Conservation (phyloP, 2,329 filamentous ascomycete species). For the Huntiella abstrusa region DNA sequence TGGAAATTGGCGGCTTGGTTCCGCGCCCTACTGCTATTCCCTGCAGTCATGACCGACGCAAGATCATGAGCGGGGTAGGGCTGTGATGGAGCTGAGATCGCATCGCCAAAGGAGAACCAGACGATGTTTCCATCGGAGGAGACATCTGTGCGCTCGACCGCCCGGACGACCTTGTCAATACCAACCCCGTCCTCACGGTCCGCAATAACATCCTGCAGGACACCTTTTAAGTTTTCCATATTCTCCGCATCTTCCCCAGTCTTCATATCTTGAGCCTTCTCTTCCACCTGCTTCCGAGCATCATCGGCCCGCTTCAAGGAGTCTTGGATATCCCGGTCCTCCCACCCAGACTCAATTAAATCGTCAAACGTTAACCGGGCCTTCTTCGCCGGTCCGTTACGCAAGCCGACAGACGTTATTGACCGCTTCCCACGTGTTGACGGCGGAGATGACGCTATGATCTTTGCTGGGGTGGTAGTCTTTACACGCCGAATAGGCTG, state of each 20-base stretch:
- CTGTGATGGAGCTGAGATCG: constrained; percentile 29
- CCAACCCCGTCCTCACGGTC: constrained; percentile 8
- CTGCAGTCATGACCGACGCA: too few relatives aligned
- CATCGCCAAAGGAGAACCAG: constrained; percentile 5
- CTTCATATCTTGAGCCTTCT: neutral
- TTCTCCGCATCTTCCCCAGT: neutral
- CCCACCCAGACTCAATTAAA: constrained; percentile 5
- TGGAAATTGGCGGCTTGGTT: too few relatives aligned
- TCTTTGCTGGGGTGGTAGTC: neutral
- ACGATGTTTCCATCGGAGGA: neutral
- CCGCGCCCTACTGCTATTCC: too few relatives aligned
- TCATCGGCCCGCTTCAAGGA: neutral
- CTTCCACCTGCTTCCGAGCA: neutral
- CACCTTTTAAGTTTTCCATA: constrained; percentile 3
- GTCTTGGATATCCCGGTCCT: neutral
- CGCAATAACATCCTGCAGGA: constrained; percentile 1
- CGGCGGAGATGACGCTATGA: neutral
- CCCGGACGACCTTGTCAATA: constrained; percentile 11
- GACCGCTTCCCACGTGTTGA: neutral
- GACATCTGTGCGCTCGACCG: constrained; percentile 2
- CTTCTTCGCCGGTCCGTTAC: neutral
- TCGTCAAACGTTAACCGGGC: neutral
- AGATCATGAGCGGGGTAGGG: constrained; percentile 17
- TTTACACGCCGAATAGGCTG: neutral
- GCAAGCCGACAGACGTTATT: neutral